These are phyloP conservation scores for Geranium rotundifolium DNA, from an alignment of 345 rosid genomes.

Conservation along the genomic window DNA sequence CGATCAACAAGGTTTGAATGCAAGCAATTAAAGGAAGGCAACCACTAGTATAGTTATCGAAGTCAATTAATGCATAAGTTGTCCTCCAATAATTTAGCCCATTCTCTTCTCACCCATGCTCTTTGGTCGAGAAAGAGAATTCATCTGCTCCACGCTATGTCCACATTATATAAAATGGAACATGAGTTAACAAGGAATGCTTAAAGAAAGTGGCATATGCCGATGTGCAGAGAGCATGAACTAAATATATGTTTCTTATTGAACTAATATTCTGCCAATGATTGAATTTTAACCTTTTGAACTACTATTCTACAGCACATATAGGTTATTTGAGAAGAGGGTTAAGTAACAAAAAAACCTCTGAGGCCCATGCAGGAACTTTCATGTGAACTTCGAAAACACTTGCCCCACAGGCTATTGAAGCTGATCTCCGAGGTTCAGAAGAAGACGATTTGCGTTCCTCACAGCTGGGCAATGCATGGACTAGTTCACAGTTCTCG, in stretches of 20 bases:
- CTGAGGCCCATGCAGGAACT: constrained; percentile 96
- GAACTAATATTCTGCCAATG: not conserved
- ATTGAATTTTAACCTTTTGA: not conserved
- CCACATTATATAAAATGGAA: not conserved
- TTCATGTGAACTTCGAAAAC: constrained; percentile 89
- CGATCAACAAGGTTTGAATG: no score
- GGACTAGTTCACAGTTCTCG: constrained; percentile 69
- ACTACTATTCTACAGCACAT: not conserved
- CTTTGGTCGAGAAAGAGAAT: no score
- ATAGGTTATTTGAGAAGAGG: no score
- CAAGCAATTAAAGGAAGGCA: no score
- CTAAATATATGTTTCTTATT: not conserved
- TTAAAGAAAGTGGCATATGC: not conserved
- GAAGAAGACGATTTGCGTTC: constrained; percentile 39
- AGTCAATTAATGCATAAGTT: no score
- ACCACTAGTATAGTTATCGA: no score
- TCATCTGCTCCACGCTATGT: no score
- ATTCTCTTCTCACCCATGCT: no score
- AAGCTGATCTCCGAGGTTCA: constrained; percentile 84
- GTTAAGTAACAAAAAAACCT: constrained; percentile 33
- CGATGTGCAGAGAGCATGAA: not conserved
- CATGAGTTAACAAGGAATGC: not conserved
- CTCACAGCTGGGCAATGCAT: constrained; percentile 42
- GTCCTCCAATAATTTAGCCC: no score
- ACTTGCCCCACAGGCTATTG: constrained; percentile 90